Evolutionary conservation across 345 rosid species (phyloP).

Genomic region (Carallia brachiata): DNA sequence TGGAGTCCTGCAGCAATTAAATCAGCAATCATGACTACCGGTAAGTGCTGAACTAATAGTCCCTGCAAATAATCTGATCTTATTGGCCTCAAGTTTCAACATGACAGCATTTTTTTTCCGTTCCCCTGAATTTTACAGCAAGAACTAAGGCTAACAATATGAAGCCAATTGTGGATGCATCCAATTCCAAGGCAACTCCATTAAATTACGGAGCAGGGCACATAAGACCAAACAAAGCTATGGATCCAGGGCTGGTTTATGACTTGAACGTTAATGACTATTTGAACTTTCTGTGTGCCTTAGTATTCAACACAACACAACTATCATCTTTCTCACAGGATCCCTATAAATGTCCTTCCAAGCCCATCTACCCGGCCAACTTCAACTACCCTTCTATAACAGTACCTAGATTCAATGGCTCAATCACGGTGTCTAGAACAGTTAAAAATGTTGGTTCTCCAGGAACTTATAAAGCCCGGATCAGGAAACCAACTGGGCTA

Average conservation of each 20-base stretch:
- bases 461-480: slow-evolving; percentile 7
- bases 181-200: slow-evolving; percentile 16
- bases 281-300: slow-evolving; percentile 26
- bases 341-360: slow-evolving; percentile 15
- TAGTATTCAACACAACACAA: slow-evolving; percentile 14
- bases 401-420: slow-evolving; percentile 19
- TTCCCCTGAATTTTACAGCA: slow-evolving; percentile 14
- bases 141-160: slow-evolving; percentile 7
- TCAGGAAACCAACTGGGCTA: slow-evolving; percentile 18
- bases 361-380: slow-evolving; percentile 8
- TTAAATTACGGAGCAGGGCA: slow-evolving; percentile 32
- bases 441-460: slow-evolving; percentile 30
- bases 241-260: slow-evolving; percentile 35
- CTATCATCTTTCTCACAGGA: slow-evolving; percentile 13
- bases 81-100: not conserved
- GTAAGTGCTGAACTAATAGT: slow-evolving; percentile 8
- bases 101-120: not conserved
- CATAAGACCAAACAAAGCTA: slow-evolving; percentile 21
- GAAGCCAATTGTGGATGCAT: slow-evolving; percentile 21
- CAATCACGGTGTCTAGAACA: slow-evolving; percentile 17
- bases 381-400: slow-evolving; percentile 34
- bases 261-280: slow-evolving; percentile 21
- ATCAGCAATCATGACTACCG: slow-evolving; percentile 37
- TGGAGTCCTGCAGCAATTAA: slow-evolving; percentile 35
- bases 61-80: not conserved